Evolutionary conservation across 2,329 filamentous ascomycete genomes (phyloP).

Genomic region (Dactylonectria macrodidyma): DNA sequence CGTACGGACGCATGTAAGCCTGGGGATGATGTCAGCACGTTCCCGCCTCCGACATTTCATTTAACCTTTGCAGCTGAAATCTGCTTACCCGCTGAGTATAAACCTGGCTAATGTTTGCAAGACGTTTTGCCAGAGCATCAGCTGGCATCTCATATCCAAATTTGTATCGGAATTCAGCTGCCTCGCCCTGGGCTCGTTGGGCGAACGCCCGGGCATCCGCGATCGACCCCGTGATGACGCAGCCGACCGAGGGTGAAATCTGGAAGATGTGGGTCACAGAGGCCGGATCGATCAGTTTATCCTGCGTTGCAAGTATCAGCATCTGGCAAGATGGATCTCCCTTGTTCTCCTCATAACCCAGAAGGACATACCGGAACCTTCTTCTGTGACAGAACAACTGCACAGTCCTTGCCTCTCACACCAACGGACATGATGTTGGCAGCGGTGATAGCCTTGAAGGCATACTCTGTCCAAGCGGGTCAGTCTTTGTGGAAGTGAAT

Average conservation of each 20-base stretch:
- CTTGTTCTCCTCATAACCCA: neutral
- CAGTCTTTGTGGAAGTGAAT: constrained; percentile 35
- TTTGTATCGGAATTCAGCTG: constrained; percentile 98
- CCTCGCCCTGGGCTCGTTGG: constrained; percentile 93
- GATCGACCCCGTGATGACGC: constrained; percentile 98
- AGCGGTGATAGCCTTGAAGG: constrained; percentile 99
- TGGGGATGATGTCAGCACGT: constrained; percentile 52
- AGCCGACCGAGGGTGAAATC: constrained; percentile 95
- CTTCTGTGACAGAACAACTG: constrained; percentile 98
- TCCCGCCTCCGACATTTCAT: constrained; percentile 19
- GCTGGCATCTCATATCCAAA: constrained; percentile 99
- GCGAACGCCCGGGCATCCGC: constrained; percentile 96
- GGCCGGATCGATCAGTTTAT: constrained; percentile 98
- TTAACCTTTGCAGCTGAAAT: constrained; percentile 31
- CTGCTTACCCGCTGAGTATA: constrained; percentile 91
- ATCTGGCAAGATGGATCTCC: constrained; percentile 7
- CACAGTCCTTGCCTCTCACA: constrained; percentile 95
- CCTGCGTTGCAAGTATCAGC: constrained; percentile 67
- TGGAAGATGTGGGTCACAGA: constrained; percentile 99
- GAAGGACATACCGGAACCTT: constrained; percentile 89
- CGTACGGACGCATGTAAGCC: constrained; percentile 98
- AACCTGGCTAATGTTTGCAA: constrained; percentile 99
- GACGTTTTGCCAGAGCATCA: constrained; percentile 94
- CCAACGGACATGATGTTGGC: constrained; percentile 99
- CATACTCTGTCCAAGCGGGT: constrained; percentile 83